Base-by-base conservation (phyloP, 192 early-diverging fungal species). In the Cladochytrium replicatum region DNA sequence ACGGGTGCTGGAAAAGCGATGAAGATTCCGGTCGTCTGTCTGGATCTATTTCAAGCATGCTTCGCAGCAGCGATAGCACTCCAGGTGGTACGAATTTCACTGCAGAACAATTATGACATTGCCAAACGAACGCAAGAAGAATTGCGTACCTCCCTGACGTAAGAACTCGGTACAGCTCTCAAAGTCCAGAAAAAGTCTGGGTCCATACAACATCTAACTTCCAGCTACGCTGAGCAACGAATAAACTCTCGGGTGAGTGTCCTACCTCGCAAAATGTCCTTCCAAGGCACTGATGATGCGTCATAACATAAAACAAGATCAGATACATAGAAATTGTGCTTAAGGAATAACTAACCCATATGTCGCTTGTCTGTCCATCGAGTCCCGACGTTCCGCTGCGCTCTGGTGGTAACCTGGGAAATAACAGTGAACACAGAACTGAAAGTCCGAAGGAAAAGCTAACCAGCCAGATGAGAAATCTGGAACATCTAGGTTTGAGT, bases 21-120 rank as follows among this genome's bases (percentile, higher is more conserved):
- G 85, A 58, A 0, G 87, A 85, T 30, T 80, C 84, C 5, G 83
- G 80, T 2, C 88, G 69, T 45, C 81, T 77, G 32, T 69, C 72
- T 8, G 82, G 74, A 58, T 89, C 85, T n/a, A 53, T 26, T 21
- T 78, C 68, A 26, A 92, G 69, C 70, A 86, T 77, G 22, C 57
- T 32, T 22, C 48, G 55, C 17, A 87, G 55, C 30, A 85, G 71
- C 15, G 47, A 52, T 29, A 56, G 57, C 24, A 86, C 60, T 4
- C 45, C 26, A 11, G 57, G 43, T 0, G 83, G 75, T 31, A 89
- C 52, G 31, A 7, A 21, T 2, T 26, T 29, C 1, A 29, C 54
- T 21, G 11, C 6, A 7, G 53, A 19, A 7, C 29, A 41, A 37
- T 41, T 56, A n/a, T n/a, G n/a, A n/a, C 43, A 40, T 29, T 31